phyloP scores from a whole-genome alignment of 1,284 basidiomycete species.

The Chalciporus piperatoides region DNA sequence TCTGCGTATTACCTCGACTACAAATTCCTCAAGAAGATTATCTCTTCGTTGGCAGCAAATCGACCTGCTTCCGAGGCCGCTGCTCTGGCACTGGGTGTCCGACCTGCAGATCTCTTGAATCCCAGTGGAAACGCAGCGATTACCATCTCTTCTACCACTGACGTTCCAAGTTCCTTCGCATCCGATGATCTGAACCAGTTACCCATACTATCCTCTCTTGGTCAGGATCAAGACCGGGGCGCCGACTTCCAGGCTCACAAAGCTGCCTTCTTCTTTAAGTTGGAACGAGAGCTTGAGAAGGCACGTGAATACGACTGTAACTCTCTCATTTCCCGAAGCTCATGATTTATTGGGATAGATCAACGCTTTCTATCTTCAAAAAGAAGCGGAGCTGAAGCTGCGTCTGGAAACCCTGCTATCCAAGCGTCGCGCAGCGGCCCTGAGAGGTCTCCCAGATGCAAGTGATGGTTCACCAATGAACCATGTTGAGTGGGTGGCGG shows the following conservation, averaged over 20 bases:
- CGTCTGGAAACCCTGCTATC: slow-evolving; percentile 91
- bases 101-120: slow-evolving; percentile 59
- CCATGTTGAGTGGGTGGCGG: slow-evolving; percentile 87
- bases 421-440: slow-evolving; percentile 83
- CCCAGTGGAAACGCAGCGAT: slow-evolving; percentile 13
- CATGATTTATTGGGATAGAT: slow-evolving; percentile 55
- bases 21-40: slow-evolving; percentile 98
- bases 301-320: slow-evolving; percentile 38
- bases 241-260: slow-evolving; percentile 89
- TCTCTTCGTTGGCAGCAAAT: slow-evolving; percentile 94
- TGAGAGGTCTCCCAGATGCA: slow-evolving; percentile 64
- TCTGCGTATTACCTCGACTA: slow-evolving; percentile 96
- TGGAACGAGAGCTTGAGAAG: slow-evolving; percentile 98
- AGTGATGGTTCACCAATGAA: slow-evolving; percentile 56
- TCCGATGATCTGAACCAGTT: slow-evolving; percentile 40
- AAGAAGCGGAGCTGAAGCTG: slow-evolving; percentile 93
- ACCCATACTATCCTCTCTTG: slow-evolving; percentile 55
- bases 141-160: slow-evolving; percentile 12
- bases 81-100: slow-evolving; percentile 78
- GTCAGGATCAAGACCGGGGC: slow-evolving; percentile 65
- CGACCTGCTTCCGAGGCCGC: slow-evolving; percentile 87
- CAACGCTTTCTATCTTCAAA: slow-evolving; percentile 98
- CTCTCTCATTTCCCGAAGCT: not conserved
- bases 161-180: slow-evolving; percentile 8
- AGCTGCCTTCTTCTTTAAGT: slow-evolving; percentile 98